Evolutionary conservation across 768 basidiomycete species (phyloP).

Genomic region (Panus rudis): DNA sequence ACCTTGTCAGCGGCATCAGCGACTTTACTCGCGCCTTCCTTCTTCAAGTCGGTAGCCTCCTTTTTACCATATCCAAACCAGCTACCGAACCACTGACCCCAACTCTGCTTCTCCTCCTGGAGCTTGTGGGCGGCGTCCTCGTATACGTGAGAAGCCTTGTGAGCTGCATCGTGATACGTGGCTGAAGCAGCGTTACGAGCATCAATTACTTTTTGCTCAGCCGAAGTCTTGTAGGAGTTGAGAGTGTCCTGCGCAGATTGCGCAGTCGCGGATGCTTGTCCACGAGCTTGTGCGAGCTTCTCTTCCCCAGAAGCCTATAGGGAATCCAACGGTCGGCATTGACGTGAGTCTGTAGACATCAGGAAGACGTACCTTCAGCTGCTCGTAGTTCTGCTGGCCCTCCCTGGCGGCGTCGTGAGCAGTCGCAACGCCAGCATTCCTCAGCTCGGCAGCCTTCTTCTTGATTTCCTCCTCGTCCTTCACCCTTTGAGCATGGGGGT

Average conservation of each 20-base stretch:
- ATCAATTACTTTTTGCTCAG: conserved; percentile 21
- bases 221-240: conserved; percentile 19
- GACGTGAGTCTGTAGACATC: background rate
- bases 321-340: background rate
- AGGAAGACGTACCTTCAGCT: conserved; percentile 27
- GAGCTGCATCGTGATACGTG: conserved; percentile 23
- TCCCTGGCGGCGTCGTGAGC: conserved; percentile 23
- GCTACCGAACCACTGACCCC: conserved; percentile 25
- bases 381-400: conserved; percentile 27
- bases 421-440: conserved; percentile 26
- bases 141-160: conserved; percentile 22
- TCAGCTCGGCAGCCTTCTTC: conserved; percentile 22
- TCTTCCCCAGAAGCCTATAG: conserved; percentile 17
- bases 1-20: conserved; percentile 23
- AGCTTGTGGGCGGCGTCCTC: conserved; percentile 23
- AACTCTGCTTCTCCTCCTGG: conserved; percentile 24
- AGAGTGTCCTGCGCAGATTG: conserved; percentile 21
- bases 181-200: conserved; percentile 17
- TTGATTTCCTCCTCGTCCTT: conserved; percentile 28
- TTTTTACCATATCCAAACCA: conserved; percentile 35
- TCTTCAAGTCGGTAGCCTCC: conserved; percentile 25
- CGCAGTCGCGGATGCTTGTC: conserved; percentile 20
- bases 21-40: conserved; percentile 20
- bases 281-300: conserved; percentile 21
- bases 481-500: conserved; percentile 17